Base-by-base conservation (phyloP, 1,284 basidiomycete species). In the Hemileia vastatrix region DNA sequence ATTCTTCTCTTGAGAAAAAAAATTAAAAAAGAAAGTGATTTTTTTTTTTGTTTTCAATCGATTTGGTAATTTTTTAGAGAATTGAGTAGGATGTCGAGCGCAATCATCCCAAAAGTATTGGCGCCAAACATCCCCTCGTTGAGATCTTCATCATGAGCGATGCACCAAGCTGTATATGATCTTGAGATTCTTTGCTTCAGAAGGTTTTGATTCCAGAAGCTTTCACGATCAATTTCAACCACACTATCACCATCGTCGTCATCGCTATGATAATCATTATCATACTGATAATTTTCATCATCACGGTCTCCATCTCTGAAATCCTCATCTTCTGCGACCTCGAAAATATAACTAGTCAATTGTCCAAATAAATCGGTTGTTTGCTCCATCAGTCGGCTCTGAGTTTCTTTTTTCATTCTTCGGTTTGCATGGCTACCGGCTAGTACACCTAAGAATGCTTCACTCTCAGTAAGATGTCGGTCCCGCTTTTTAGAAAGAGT, bases 81-180 rank as follows among this genome's bases (percentile, higher is more conserved):
- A 54, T 54, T 31, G 19, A 31, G 52, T 33, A 62, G 24, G 11
- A 62, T 36, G 9, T 40, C 40, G 9, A 62, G 43, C 15, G 43
- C 44, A 9, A 62, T 47, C 18, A 62, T 49, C 5, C 59, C 59
- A 62, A 62, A 62, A 48, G 52, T 54, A 40, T 62, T 51, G 2
- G 52, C 52, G 5, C 59, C 59, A 54, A 62, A 62, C 4, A 36
- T 52, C n/a, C n/a, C n/a, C n/a, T n/a, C n/a, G 13, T 62, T 52
- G 15, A 27, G 15, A 13, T 24, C 27, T 1, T 40, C 52, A 9
- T 55, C 27, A 40, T 43, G 48, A 8, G 51, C 52, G 4, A 62
- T 32, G 15, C n/a, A 33, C 59, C 59, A 62, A 33, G 44, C 59
- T 6, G 53, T 51, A 23, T 45, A 54, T 2, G 59, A 27, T 3